These are phyloP conservation scores for Exophiala bonariae DNA, from an alignment of 2,329 filamentous ascomycete species.

Conservation along the genomic window DNA sequence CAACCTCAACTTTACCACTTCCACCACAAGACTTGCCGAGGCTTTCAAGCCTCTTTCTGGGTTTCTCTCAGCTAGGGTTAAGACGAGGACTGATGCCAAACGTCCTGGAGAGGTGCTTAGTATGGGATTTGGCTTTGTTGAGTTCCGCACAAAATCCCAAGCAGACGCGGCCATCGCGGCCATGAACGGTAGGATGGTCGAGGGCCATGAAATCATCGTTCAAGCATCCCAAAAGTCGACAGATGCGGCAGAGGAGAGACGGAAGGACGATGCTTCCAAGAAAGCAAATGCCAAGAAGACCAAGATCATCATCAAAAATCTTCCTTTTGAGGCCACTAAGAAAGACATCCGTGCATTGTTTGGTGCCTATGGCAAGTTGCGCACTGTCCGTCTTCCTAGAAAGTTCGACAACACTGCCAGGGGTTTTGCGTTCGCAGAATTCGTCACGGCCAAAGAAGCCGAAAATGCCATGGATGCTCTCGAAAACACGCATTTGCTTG, in stretches of 20 bases:
- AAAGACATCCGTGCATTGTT: slow-evolving; percentile 87
- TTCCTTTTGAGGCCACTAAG: slow-evolving; percentile 93
- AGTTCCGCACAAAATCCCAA: slow-evolving; percentile 76
- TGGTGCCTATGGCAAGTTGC: slow-evolving; percentile 85
- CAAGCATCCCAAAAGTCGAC: slow-evolving; percentile 83
- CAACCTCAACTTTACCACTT: slow-evolving; percentile 91
- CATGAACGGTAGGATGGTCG: slow-evolving; percentile 89
- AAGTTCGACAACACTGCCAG: slow-evolving; percentile 87
- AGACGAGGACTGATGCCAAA: slow-evolving; percentile 92
- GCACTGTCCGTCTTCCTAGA: slow-evolving; percentile 89
- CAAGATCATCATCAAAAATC: slow-evolving; percentile 97
- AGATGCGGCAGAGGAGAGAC: slow-evolving; percentile 84
- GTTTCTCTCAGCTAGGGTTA: slow-evolving; percentile 85
- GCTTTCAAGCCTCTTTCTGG: slow-evolving; percentile 80
- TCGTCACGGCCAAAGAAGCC: slow-evolving; percentile 86
- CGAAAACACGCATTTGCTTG: slow-evolving; percentile 88
- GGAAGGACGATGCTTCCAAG: slow-evolving; percentile 79
- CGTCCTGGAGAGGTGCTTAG: slow-evolving; percentile 82
- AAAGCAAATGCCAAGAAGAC: slow-evolving; percentile 74
- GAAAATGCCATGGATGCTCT: slow-evolving; percentile 87
- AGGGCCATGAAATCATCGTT: slow-evolving; percentile 80
- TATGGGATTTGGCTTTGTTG: slow-evolving; percentile 96
- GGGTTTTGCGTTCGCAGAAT: slow-evolving; percentile 96
- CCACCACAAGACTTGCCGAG: slow-evolving; percentile 71
- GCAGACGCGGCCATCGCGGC: slow-evolving; percentile 76